Conservation (phyloP, 2,329 filamentous ascomycete genomes). For the Colletotrichum eleusines region DNA sequence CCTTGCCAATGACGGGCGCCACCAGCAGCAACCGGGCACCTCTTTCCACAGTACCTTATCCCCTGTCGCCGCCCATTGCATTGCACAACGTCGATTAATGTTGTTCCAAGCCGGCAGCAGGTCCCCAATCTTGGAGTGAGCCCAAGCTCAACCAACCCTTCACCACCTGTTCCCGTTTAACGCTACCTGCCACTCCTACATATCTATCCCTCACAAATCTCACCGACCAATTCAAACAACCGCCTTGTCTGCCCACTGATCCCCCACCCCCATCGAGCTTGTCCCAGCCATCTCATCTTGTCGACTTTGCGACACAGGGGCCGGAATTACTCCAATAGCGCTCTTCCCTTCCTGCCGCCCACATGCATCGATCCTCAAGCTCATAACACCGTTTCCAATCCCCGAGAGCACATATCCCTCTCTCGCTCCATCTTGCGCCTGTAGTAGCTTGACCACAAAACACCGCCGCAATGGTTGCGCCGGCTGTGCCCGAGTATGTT, state of each 20-base stretch:
- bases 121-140: conserved; percentile 28
- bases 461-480: conserved; percentile 72
- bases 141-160: conserved; percentile 32
- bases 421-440: conserved; percentile 5
- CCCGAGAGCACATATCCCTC: conserved; percentile 5
- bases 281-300: conserved; percentile 30
- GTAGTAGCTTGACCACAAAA: conserved; percentile 29
- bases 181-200: conserved; percentile 16
- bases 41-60: conserved; percentile 1
- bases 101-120: conserved; percentile 30
- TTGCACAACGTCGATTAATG: conserved; percentile 20
- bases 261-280: conserved; percentile 25
- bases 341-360: conserved; percentile 17
- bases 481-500: conserved; percentile 80
- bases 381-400: conserved; percentile 33
- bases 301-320: conserved; percentile 10
- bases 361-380: conserved; percentile 17
- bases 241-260: conserved; percentile 4
- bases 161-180: conserved; percentile 15
- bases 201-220: conserved; percentile 32
- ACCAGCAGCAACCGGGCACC: conserved; percentile 20
- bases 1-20: conserved; percentile 15
- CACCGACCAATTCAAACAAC: conserved; percentile 26
- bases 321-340: neutral
- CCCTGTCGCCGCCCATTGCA: conserved; percentile 10